phyloP scores from a whole-genome alignment of 768 basidiomycete species.

The Boletus barrowsii region DNA sequence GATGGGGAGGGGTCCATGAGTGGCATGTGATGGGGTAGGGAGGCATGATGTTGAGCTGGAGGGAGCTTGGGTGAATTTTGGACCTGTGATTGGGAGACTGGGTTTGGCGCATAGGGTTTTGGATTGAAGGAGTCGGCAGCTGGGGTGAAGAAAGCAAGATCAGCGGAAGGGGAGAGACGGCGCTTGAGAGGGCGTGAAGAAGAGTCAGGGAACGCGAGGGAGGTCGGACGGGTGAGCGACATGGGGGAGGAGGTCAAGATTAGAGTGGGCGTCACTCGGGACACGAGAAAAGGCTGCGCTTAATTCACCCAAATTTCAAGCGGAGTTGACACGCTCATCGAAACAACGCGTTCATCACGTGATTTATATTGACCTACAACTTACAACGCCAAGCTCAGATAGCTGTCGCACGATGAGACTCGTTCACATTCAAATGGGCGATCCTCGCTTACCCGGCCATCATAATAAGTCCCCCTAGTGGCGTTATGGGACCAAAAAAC shows the following conservation, averaged over 20 bases:
- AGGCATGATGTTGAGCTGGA: constrained; percentile 28
- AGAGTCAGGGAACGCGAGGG: constrained; percentile 27
- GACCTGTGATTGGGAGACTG: constrained; percentile 16
- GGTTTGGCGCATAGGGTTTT: constrained; percentile 53
- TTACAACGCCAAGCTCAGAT: constrained; percentile 46
- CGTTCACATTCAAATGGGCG: background rate
- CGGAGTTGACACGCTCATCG: constrained; percentile 40
- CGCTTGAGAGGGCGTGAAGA: constrained; percentile 44
- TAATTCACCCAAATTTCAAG: constrained; percentile 37
- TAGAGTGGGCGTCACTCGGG: background rate
- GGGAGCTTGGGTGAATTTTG: constrained; percentile 26
- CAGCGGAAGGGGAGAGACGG: constrained; percentile 43
- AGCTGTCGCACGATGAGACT: constrained; percentile 36
- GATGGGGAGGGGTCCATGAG: constrained; percentile 65
- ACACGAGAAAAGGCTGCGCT: constrained; percentile 20
- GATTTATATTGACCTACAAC: constrained; percentile 18
- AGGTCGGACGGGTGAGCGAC: constrained; percentile 13
- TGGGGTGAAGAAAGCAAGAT: constrained; percentile 59
- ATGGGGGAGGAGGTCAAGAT: constrained; percentile 8
- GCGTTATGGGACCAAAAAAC: constrained; percentile 63
- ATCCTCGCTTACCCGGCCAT: constrained; percentile 57
- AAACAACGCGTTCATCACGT: constrained; percentile 41
- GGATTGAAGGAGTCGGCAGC: constrained; percentile 65
- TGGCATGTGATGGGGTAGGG: constrained; percentile 45
- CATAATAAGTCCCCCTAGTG: constrained; percentile 60